A percentile compares a stretch with the other conserved stretches of the same genome.
Conservation (phyloP, 1,139 yeast species). For the Lodderomyces beijingensis region DNA sequence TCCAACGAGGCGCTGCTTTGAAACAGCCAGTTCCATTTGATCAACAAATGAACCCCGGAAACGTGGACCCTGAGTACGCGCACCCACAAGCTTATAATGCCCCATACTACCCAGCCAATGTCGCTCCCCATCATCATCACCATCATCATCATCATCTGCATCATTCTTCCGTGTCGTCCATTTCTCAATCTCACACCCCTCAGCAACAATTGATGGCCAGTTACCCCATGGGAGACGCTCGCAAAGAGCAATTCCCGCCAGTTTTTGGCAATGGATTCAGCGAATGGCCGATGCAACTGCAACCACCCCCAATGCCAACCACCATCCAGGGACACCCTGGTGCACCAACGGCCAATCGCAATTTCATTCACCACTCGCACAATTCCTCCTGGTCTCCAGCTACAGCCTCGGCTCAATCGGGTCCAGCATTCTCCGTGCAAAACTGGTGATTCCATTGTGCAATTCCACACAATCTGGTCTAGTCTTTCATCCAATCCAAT, state of each 20-base stretch:
- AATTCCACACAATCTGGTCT: too few relatives aligned
- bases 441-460: too few relatives aligned
- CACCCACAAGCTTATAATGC: too few relatives aligned
- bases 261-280: too few relatives aligned
- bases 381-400: constrained; percentile 12
- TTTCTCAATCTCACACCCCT: neutral
- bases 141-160: constrained; percentile 1
- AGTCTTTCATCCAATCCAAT: too few relatives aligned
- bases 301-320: neutral
- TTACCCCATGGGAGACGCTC: neutral
- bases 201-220: neutral
- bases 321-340: neutral
- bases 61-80: too few relatives aligned
- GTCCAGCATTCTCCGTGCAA: constrained; percentile 7
- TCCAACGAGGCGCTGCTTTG: neutral
- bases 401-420: constrained; percentile 8
- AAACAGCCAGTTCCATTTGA: neutral
- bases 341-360: neutral
- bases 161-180: constrained; percentile 1
- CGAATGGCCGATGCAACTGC: constrained; percentile 4
- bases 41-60: neutral
- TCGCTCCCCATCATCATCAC: too few relatives aligned
- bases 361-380: constrained; percentile 6
- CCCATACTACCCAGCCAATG: too few relatives aligned
- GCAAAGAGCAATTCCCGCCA: too few relatives aligned